Conservation (phyloP, 495 filamentous ascomycete species). For the Neurospora sp. region DNA sequence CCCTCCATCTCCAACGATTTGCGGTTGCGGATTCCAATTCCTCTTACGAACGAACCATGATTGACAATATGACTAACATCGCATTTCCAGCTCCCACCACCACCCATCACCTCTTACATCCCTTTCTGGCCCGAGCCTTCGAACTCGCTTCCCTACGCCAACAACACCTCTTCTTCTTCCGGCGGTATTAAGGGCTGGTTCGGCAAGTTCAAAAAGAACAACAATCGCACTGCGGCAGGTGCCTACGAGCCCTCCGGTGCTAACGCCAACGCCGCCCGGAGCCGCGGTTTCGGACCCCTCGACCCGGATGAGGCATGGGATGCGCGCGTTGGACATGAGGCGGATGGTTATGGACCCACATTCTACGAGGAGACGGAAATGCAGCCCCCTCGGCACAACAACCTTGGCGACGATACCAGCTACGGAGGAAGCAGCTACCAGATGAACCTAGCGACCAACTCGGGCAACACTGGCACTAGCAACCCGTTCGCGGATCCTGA, state of each 20-base stretch:
- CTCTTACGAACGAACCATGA: background rate
- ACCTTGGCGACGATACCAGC: background rate
- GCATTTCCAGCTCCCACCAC: constrained; percentile 43
- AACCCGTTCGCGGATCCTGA: constrained; percentile 6
- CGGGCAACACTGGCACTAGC: background rate
- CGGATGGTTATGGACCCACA: constrained; percentile 39
- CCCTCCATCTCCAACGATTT: background rate
- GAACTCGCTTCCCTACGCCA: constrained; percentile 25
- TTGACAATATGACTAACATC: constrained; percentile 1
- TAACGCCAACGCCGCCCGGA: constrained; percentile 9
- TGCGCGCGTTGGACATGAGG: constrained; percentile 50
- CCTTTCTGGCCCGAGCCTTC: constrained; percentile 33
- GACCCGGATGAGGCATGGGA: constrained; percentile 73
- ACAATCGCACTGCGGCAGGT: constrained; percentile 46
- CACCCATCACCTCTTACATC: constrained; percentile 51
- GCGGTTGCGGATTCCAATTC: background rate
- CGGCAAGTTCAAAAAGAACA: constrained; percentile 40
- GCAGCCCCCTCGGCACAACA: constrained; percentile 15
- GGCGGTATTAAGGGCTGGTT: constrained; percentile 53
- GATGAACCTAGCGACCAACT: constrained; percentile 31
- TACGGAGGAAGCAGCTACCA: constrained; percentile 26
- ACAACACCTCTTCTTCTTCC: constrained; percentile 36
- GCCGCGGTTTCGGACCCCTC: constrained; percentile 39
- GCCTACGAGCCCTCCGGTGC: constrained; percentile 47
- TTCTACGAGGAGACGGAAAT: constrained; percentile 60